Base-by-base conservation (phyloP, 2,329 filamentous ascomycete species). In the Pseudogymnoascus sp. region DNA sequence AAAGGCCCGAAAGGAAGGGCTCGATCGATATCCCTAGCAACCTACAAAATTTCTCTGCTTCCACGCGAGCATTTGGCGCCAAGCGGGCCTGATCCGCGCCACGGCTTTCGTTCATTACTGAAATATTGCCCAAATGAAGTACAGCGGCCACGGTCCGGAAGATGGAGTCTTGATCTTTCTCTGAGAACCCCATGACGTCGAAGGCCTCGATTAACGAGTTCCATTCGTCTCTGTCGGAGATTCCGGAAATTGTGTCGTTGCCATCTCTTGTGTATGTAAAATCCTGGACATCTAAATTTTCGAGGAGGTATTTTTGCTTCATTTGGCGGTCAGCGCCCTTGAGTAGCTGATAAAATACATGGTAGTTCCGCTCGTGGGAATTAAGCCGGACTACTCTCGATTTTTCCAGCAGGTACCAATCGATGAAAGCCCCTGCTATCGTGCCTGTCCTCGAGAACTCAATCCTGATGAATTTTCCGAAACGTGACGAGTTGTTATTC, bases 391-490 rank as follows among this genome's bases (percentile, higher is more conserved):
- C 93, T 7, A 99, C 95, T 69, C 95, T 86, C n/a, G 95, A 99
- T 76, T 99, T 99, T 73, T 99, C 95, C 13, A 99, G 80, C 0
- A 99, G 82, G 76, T 97, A 99, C 95, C 95, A 99, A 74, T 99
- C 93, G 68, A 99, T 97, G 77, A 92, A 97, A 21, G 95, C 95
- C 36, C 96, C 96, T 3, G 90, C 90, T 68, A 99, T 99, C 63
- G 95, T 89, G 28, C 96, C 96, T 36, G 85, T 85, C 23, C 90
- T 84, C 35, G 87, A 91, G 76, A 99, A 97, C 73, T 97, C 92
- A 72, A 99, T 99, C 60, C 96, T 85, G 73, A 99, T 99, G 72
- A 99, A 99, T 75, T 99, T 99, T 73, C 95, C 95, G 72, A 99
- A 99, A 67, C 95, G 87, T 4, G 95, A 99, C 0, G 95, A 99